phyloP scores from a whole-genome alignment of 768 basidiomycete genomes.

The Thelephora aurantiotincta region DNA sequence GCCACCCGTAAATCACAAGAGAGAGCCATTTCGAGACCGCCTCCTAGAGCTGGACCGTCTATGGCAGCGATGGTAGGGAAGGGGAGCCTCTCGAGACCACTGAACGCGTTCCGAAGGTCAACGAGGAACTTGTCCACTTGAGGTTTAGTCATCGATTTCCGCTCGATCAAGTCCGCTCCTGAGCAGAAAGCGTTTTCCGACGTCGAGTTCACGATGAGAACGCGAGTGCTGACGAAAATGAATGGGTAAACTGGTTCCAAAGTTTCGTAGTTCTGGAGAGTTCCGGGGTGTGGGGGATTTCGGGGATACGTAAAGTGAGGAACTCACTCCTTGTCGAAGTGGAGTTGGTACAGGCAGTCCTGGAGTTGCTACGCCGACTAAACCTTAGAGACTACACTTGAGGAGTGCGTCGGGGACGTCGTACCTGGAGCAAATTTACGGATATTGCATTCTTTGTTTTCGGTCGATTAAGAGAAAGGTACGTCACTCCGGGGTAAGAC shows the following conservation, averaged over 20 bases:
- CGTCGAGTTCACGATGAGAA: slow-evolving; percentile 74
- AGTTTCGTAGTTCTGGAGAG: background rate
- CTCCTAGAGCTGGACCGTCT: slow-evolving; percentile 86
- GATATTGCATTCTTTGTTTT: slow-evolving; percentile 85
- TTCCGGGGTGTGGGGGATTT: background rate
- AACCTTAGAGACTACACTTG: slow-evolving; percentile 4
- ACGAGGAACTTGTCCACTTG: slow-evolving; percentile 69
- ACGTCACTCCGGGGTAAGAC: slow-evolving; percentile 51
- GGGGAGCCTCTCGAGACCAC: slow-evolving; percentile 65
- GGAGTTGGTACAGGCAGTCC: slow-evolving; percentile 50
- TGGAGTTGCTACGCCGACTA: slow-evolving; percentile 42
- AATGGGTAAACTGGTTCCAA: slow-evolving; percentile 3
- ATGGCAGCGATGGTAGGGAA: slow-evolving; percentile 89
- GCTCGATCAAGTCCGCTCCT: slow-evolving; percentile 80
- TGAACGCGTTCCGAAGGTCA: slow-evolving; percentile 57
- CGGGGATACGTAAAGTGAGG: background rate
- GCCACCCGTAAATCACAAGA: slow-evolving; percentile 87
- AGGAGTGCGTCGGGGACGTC: slow-evolving; percentile 3
- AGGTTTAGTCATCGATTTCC: slow-evolving; percentile 63
- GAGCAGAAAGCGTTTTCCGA: slow-evolving; percentile 76
- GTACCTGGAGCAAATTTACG: slow-evolving; percentile 49
- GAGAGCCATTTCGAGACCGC: slow-evolving; percentile 79
- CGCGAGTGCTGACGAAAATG: slow-evolving; percentile 44
- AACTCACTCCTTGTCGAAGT: slow-evolving; percentile 49
- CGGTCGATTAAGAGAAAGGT: slow-evolving; percentile 69